phyloP scores from a whole-genome alignment of 257 asterid species.

The Capsicum rhomboideum region DNA sequence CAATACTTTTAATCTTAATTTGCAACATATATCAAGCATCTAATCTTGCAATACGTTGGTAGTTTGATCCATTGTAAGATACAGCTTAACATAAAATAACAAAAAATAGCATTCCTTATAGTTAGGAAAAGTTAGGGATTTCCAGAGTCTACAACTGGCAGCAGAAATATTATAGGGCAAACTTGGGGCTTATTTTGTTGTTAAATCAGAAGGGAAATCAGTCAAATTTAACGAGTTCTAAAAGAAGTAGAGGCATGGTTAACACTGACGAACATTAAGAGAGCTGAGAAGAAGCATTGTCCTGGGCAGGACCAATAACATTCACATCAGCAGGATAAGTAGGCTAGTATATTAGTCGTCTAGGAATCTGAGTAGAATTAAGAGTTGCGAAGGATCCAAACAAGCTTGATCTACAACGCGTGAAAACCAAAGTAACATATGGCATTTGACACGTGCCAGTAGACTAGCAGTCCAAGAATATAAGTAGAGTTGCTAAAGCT shows the following conservation, averaged over 20 bases:
- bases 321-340: neutral
- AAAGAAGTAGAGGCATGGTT: too few species aligned
- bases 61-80: neutral
- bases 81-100: neutral
- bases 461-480: neutral
- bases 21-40: neutral
- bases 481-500: neutral
- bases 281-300: too few species aligned
- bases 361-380: neutral
- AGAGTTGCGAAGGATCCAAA: neutral
- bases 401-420: neutral
- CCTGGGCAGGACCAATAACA: neutral
- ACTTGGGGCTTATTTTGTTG: neutral
- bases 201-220: neutral
- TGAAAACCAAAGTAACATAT: neutral
- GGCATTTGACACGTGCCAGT: neutral
- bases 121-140: neutral
- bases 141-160: neutral
- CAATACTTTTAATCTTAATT: neutral
- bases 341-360: neutral
- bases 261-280: too few species aligned
- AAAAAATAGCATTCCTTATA: neutral
- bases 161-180: neutral
- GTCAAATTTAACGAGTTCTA: neutral
- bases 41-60: neutral